Base-by-base conservation (phyloP, 2,329 filamentous ascomycete genomes). In the Diaporthe humulicola region DNA sequence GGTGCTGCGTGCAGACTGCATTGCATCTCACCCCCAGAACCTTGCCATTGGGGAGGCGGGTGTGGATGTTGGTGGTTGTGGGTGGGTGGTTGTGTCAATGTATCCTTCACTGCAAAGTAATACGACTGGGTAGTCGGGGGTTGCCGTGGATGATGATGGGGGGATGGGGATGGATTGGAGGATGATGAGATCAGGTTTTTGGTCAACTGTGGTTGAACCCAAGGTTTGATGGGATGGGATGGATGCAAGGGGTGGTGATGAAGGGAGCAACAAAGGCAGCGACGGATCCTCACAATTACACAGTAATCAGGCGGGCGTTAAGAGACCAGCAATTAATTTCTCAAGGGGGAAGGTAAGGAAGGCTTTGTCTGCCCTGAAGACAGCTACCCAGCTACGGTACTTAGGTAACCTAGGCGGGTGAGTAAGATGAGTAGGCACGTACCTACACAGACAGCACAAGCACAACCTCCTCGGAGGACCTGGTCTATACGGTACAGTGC, bases 201-300 rank as follows among this genome's bases (percentile, higher is more conserved):
- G 64, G 64, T 69, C 64, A 69, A 40, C n/a, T 54, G 33, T 54
- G 64, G 64, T 40, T n/a, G 33, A 54, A 22, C 48, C 48, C 19
- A 36, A 54, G 64, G 64, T 40, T n/a, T 9, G 48, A 67, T 36
- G 61, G 42, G 64, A 52, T 67, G 42, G 33, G 64, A 69, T 40
- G 64, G 64, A 69, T 69, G 64, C 64, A 54, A 69, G 64, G 45
- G 64, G 64, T 22, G 64, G n/a, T 50, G 61, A 50, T 67, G 30
- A 67, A 67, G 61, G 61, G 42, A 69, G 30, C 48, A 45, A 66
- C n/a, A 36, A 67, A 38, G n/a, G 61, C 61, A 19, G 45, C 45
- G 61, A 67, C 28, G 61, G 42, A 50, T 50, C 61, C 61, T 67
- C 61, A 52, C 30, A 67, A 22, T 52, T 28, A n/a, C n/a, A n/a